A percentile compares a stretch with the other conserved stretches of the same genome.
Conservation (phyloP, 2,329 filamentous ascomycete genomes). For the Endothia cerciana region DNA sequence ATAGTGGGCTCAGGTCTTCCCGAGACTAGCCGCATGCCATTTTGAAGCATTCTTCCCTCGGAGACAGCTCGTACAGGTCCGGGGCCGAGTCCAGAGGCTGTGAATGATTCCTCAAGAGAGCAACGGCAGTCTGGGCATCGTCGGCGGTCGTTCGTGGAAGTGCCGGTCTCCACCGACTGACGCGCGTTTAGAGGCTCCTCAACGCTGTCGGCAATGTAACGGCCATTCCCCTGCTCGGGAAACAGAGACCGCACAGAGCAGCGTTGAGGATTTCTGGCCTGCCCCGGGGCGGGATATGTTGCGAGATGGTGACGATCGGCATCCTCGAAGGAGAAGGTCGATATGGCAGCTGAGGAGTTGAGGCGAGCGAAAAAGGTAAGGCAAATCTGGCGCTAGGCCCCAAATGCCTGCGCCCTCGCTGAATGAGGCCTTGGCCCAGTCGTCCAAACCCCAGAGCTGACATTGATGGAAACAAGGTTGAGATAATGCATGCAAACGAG, state of each 20-base stretch:
- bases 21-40: neutral
- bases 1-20: neutral
- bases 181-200: slow-evolving; percentile 25
- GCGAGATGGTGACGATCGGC: neutral
- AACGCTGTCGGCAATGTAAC: slow-evolving; percentile 11
- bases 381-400: slow-evolving; percentile 19
- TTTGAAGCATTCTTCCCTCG: neutral
- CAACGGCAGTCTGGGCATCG: neutral
- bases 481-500: slow-evolving; percentile 23
- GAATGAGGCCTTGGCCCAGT: slow-evolving; percentile 2
- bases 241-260: neutral
- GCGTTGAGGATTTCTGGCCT: slow-evolving; percentile 1
- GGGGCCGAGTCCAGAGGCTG: neutral
- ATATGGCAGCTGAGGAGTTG: slow-evolving; percentile 26
- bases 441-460: slow-evolving; percentile 19
- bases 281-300: slow-evolving; percentile 1
- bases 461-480: slow-evolving; percentile 22
- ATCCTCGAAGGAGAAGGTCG: slow-evolving; percentile 18
- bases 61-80: neutral
- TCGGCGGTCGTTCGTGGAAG: slow-evolving; percentile 23
- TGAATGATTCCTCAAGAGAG: neutral
- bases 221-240: slow-evolving; percentile 5
- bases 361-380: slow-evolving; percentile 24
- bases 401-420: slow-evolving; percentile 11
- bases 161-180: slow-evolving; percentile 25